A percentile compares a stretch with the other conserved stretches of the same genome.
These are phyloP conservation scores for Fusarium acutatum DNA, from an alignment of 2,329 filamentous ascomycete genomes.

Conservation along the genomic window DNA sequence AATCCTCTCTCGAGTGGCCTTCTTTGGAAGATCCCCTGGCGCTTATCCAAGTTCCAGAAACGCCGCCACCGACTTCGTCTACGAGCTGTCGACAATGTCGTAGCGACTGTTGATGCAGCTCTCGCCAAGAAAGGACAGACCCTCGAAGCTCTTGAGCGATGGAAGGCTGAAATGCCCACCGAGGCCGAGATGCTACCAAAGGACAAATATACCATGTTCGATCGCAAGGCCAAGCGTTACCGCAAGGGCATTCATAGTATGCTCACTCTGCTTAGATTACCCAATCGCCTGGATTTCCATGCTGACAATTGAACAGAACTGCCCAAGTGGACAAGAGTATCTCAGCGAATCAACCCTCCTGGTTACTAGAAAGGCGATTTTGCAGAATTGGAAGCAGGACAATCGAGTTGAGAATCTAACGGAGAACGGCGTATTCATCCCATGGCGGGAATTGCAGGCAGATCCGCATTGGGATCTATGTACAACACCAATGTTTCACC, in stretches of 20 bases:
- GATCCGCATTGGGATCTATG: conserved; percentile 34
- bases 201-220: conserved; percentile 99
- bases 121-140: conserved; percentile 77
- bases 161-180: conserved; percentile 95
- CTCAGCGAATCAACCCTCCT: conserved; percentile 91
- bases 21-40: conserved; percentile 97
- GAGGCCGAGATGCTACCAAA: conserved; percentile 94
- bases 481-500: conserved; percentile 44
- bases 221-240: conserved; percentile 94
- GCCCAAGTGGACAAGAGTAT: conserved; percentile 94
- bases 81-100: conserved; percentile 85
- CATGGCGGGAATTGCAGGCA: conserved; percentile 28
- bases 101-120: conserved; percentile 82
- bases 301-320: conserved; percentile 63
- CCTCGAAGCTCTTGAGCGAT: conserved; percentile 82
- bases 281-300: not conserved
- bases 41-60: conserved; percentile 91
- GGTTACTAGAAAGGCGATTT: conserved; percentile 74
- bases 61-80: conserved; percentile 84
- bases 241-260: conserved; percentile 97
- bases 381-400: conserved; percentile 2
- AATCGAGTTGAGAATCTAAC: conserved; percentile 17
- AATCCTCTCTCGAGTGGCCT: conserved; percentile 81
- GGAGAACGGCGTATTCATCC: conserved; percentile 37
- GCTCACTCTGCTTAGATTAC: conserved; percentile 48